phyloP scores from a whole-genome alignment of 352 stramenopile species.

The Pythium brassicae region DNA sequence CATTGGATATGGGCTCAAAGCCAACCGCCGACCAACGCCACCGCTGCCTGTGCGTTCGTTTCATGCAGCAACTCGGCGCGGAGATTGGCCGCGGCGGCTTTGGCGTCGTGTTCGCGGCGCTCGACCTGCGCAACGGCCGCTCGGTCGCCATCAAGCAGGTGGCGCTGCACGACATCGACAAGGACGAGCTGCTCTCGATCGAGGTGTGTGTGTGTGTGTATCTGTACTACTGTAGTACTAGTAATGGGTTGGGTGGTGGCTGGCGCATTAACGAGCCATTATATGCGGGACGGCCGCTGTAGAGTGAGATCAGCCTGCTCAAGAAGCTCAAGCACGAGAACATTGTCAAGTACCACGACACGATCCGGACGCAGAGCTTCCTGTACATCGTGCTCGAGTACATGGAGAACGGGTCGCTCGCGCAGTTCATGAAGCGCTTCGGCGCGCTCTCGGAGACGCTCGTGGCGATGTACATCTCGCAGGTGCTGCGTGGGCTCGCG shows the following conservation, averaged over 20 bases:
- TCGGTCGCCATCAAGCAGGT: slow-evolving; percentile 88
- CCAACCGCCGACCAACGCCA: background rate
- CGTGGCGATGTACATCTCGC: slow-evolving; percentile 90
- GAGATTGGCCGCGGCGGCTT: slow-evolving; percentile 92
- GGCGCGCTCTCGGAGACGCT: slow-evolving; percentile 88
- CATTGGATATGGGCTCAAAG: background rate
- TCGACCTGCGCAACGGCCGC: slow-evolving; percentile 78
- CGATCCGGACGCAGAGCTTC: slow-evolving; percentile 81
- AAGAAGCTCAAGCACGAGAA: slow-evolving; percentile 93
- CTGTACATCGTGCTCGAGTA: slow-evolving; percentile 90
- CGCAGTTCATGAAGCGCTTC: slow-evolving; percentile 93
- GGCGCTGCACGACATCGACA: slow-evolving; percentile 78
- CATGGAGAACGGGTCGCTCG: slow-evolving; percentile 93
- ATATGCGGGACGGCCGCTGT: too few relatives aligned
- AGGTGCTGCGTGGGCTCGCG: slow-evolving; percentile 86
- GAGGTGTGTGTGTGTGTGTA: slow-evolving; percentile 28
- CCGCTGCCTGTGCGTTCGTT: background rate
- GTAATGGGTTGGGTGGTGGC: too few relatives aligned
- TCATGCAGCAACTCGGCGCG: slow-evolving; percentile 77
- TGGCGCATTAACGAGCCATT: too few relatives aligned
- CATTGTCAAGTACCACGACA: slow-evolving; percentile 95
- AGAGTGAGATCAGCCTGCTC: slow-evolving; percentile 90
- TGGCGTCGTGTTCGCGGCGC: slow-evolving; percentile 85
- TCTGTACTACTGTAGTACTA: background rate
- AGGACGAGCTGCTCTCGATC: slow-evolving; percentile 78